Conservation (phyloP, 805 yeast species). For the Phaffomyces antillensis region DNA sequence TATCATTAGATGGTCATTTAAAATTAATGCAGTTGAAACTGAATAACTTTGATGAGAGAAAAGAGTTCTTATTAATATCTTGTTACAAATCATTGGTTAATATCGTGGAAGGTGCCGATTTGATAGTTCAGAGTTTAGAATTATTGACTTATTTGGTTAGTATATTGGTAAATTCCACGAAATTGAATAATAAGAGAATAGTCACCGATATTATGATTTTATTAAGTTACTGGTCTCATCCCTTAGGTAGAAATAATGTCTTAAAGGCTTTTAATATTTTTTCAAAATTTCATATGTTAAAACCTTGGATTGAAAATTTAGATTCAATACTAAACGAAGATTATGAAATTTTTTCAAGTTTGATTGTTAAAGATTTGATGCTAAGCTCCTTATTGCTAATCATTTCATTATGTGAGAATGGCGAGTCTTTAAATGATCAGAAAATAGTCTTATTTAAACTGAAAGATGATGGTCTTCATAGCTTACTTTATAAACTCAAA, state of each 20-base stretch:
- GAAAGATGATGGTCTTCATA: constrained; percentile 31
- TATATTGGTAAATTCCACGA: constrained; percentile 39
- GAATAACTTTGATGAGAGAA: constrained; percentile 40
- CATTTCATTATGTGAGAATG: constrained; percentile 18
- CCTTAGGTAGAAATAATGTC: constrained; percentile 25
- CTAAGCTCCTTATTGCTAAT: constrained; percentile 17
- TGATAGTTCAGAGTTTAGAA: constrained; percentile 18
- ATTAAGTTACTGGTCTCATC: constrained; percentile 21
- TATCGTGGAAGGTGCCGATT: constrained; percentile 18
- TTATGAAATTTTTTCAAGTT: constrained; percentile 14
- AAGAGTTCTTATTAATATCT: constrained; percentile 42
- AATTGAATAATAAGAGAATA: constrained; percentile 44
- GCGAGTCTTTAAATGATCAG: constrained; percentile 21
- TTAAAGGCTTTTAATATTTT: constrained; percentile 19
- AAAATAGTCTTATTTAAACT: constrained; percentile 24
- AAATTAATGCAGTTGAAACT: constrained; percentile 38
- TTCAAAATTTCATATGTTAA: constrained; percentile 14
- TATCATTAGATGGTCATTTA: constrained; percentile 44
- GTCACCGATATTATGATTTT: constrained; percentile 44
- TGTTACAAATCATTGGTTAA: constrained; percentile 46
- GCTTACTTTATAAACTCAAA: constrained; percentile 27
- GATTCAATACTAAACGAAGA: constrained; percentile 11
- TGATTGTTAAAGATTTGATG: constrained; percentile 14
- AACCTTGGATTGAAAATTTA: constrained; percentile 16
- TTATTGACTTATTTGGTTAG: constrained; percentile 33